phyloP scores from a whole-genome alignment of 2,329 filamentous ascomycete species.

The Apiospora saccharicola region DNA sequence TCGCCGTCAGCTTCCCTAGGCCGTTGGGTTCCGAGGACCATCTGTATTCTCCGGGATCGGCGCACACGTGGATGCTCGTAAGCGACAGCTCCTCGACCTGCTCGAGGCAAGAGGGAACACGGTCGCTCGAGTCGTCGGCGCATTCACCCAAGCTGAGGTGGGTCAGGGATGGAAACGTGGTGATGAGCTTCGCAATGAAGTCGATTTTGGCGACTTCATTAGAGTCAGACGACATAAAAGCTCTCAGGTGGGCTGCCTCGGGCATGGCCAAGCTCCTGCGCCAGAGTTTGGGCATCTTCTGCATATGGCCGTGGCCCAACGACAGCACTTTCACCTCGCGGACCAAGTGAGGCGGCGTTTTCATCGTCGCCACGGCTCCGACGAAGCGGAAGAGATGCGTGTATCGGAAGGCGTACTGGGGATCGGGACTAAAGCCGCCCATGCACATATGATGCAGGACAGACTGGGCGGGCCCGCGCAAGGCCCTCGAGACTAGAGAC shows the following conservation, averaged over 20 bases:
- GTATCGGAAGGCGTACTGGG: neutral
- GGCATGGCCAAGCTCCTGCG: neutral
- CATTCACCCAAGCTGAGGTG: conserved; percentile 14
- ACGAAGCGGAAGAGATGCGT: conserved; percentile 12
- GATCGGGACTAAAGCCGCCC: neutral
- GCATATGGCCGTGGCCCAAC: neutral
- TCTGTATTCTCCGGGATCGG: neutral
- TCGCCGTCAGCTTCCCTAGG: neutral
- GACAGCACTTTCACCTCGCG: conserved; percentile 2
- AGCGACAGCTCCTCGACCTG: conserved; percentile 7
- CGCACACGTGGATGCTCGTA: conserved; percentile 7
- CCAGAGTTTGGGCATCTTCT: conserved; percentile 13
- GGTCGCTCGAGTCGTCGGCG: neutral
- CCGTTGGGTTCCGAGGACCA: too few species aligned
- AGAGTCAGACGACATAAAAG: neutral
- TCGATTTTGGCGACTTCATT: neutral
- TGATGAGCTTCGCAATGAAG: conserved; percentile 18
- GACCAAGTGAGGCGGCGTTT: neutral
- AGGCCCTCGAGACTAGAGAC: neutral
- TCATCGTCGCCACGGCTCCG: neutral
- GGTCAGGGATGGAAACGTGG: neutral
- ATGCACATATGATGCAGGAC: conserved; percentile 16
- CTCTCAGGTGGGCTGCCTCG: conserved; percentile 1
- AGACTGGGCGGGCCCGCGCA: conserved; percentile 1
- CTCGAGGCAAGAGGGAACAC: conserved; percentile 4